These are phyloP conservation scores for Metschnikowia noctiluminum DNA, from an alignment of 805 yeast genomes.

Conservation along the genomic window DNA sequence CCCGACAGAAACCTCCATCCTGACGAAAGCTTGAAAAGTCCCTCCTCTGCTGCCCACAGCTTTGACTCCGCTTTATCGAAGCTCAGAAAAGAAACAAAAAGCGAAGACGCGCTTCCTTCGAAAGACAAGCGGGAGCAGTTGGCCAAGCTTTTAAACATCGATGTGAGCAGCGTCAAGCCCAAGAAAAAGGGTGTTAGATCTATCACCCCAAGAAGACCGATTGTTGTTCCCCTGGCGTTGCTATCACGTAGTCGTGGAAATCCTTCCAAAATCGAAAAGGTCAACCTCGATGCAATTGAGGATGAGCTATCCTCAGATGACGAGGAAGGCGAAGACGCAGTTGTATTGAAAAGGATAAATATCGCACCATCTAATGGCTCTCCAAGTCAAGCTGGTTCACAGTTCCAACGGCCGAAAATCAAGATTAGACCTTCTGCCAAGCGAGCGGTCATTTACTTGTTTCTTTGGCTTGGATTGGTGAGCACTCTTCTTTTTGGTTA, in stretches of 20 bases:
- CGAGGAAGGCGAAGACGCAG: neutral
- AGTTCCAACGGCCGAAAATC: neutral
- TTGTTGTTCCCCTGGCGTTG: slow-evolving; percentile 7
- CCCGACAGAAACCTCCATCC: too few relatives aligned
- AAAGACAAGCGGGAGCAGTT: slow-evolving; percentile 11
- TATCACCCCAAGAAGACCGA: slow-evolving; percentile 18
- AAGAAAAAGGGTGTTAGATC: slow-evolving; percentile 9
- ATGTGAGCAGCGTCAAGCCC: slow-evolving; percentile 14
- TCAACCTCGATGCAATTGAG: neutral
- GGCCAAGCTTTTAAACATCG: slow-evolving; percentile 16
- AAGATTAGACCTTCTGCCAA: neutral
- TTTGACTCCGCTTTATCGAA: slow-evolving; percentile 18
- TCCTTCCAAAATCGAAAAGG: neutral
- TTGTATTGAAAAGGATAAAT: too few relatives aligned
- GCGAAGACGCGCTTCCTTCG: neutral
- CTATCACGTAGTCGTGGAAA: neutral
- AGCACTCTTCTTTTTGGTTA: slow-evolving; percentile 39
- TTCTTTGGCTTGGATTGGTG: slow-evolving; percentile 36
- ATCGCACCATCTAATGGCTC: too few relatives aligned
- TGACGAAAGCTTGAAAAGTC: neutral
- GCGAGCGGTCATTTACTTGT: slow-evolving; percentile 14
- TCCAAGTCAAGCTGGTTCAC: too few relatives aligned
- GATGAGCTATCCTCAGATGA: slow-evolving; percentile 6
- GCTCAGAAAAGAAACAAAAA: slow-evolving; percentile 10
- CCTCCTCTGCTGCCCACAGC: slow-evolving; percentile 8